Conservation (phyloP, 495 filamentous ascomycete species). For the Pseudomonodictys pantanalensis region DNA sequence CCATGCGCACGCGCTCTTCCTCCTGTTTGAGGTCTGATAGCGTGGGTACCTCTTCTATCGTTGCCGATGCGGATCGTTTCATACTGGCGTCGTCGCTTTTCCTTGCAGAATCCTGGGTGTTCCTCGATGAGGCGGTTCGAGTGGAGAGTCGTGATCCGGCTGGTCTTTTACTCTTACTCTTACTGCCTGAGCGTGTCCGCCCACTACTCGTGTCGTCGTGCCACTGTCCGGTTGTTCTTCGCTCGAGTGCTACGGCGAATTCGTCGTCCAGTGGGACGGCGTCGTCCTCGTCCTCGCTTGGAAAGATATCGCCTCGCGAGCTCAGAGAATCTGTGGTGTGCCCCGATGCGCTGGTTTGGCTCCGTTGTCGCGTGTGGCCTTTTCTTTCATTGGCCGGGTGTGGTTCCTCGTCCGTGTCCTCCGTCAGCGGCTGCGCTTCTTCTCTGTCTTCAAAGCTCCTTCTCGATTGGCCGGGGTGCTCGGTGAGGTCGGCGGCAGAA, state of each 20-base stretch:
- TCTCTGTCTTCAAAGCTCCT: conserved; percentile 53
- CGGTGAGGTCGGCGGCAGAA: conserved; percentile 84
- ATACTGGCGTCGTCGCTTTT: conserved; percentile 17
- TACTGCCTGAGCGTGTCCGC: conserved; percentile 47
- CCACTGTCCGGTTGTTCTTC: conserved; percentile 51
- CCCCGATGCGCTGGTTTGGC: conserved; percentile 75
- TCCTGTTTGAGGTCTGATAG: conserved; percentile 73
- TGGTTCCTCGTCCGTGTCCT: conserved; percentile 55
- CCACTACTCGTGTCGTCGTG: conserved; percentile 71
- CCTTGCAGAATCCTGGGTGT: conserved; percentile 40
- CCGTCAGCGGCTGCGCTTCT: conserved; percentile 62
- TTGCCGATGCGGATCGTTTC: conserved; percentile 23
- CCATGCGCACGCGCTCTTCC: conserved; percentile 62
- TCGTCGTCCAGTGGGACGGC: conserved; percentile 92
- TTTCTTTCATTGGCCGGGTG: conserved; percentile 32
- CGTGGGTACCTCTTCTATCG: conserved; percentile 50
- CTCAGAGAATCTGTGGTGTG: conserved; percentile 84
- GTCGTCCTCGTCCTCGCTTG: conserved; percentile 87
- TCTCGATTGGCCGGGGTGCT: conserved; percentile 65
- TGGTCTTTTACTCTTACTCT: conserved; percentile 35
- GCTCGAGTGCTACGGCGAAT: conserved; percentile 74
- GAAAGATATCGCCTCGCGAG: conserved; percentile 90
- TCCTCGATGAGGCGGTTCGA: conserved; percentile 33
- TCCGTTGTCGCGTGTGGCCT: conserved; percentile 62
- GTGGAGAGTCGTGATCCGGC: conserved; percentile 40